Percentiles rank a stretch among this genome's conserved stretches.
These are phyloP conservation scores for Raddia distichophylla DNA, from an alignment of 176 grass and related monocot species.

Conservation along the genomic window DNA sequence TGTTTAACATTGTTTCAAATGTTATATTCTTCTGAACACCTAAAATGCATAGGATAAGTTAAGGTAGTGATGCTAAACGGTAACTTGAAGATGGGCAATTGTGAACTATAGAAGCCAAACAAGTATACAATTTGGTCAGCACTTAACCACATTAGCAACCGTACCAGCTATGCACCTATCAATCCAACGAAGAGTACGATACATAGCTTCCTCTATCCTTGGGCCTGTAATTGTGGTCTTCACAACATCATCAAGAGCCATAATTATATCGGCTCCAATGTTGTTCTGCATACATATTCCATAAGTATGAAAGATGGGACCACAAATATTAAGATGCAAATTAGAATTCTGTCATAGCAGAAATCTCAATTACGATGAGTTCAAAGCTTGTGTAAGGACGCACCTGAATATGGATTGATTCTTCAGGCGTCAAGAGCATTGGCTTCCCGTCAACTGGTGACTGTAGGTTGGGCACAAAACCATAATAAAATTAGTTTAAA, in stretches of 20 bases:
- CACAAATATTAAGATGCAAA: constrained; percentile 2
- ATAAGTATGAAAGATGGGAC: not conserved
- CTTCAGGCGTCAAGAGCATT: constrained; percentile 94
- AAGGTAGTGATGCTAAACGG: constrained; percentile 1
- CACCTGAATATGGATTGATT: constrained; percentile 96
- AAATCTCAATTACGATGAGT: constrained; percentile 19
- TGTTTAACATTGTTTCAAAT: constrained; percentile 30
- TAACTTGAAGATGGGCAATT: constrained; percentile 19
- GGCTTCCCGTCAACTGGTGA: constrained; percentile 98
- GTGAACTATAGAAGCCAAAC: not conserved
- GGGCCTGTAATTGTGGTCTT: constrained; percentile 98
- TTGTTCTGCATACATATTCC: constrained; percentile 75
- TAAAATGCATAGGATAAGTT: constrained; percentile 29
- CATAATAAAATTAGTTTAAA: constrained; percentile 13
- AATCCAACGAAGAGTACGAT: constrained; percentile 97
- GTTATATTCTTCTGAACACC: constrained; percentile 8
- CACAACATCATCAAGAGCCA: constrained; percentile 99
- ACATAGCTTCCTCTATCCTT: constrained; percentile 97
- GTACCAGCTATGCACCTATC: constrained; percentile 98
- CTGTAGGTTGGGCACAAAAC: constrained; percentile 45
- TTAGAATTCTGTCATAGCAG: not conserved
- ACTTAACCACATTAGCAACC: constrained; percentile 27
- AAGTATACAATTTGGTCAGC: not conserved
- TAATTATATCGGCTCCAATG: constrained; percentile 99
- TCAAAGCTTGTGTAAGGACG: constrained; percentile 20